Evolutionary conservation across 345 rosid genomes (phyloP).

Genomic region (Crucihimalaya himalaica): DNA sequence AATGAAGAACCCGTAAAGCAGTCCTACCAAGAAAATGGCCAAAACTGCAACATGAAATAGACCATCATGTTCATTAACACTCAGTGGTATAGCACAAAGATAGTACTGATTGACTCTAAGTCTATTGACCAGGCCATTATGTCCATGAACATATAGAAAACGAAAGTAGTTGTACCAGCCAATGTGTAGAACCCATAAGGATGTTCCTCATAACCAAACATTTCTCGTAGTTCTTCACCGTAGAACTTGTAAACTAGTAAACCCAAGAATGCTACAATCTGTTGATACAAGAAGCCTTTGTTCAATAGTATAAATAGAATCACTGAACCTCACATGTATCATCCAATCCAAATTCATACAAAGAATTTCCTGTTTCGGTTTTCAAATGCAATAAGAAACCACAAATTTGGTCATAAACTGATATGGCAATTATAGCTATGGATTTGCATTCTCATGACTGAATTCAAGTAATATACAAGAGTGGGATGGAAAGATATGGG

Average conservation of each 20-base stretch:
- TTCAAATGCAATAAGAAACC: neutral
- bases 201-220: slow-evolving; percentile 98
- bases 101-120: neutral
- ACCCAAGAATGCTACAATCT: slow-evolving; percentile 95
- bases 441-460: neutral
- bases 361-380: neutral
- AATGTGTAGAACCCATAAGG: slow-evolving; percentile 96
- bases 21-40: slow-evolving; percentile 94
- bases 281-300: slow-evolving; percentile 32
- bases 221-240: slow-evolving; percentile 93
- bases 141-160: neutral
- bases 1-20: slow-evolving; percentile 95
- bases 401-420: neutral
- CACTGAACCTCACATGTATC: slow-evolving; percentile 3
- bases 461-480: neutral
- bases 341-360: neutral
- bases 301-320: slow-evolving; percentile 11
- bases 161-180: slow-evolving; percentile 59
- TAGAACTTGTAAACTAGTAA: slow-evolving; percentile 92
- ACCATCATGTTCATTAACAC: neutral
- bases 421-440: neutral
- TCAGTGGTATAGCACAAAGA: neutral
- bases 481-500: neutral
- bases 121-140: neutral
- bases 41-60: slow-evolving; percentile 55